Percentiles rank a stretch among this genome's conserved stretches.
These are phyloP conservation scores for Boletellus deceptivus DNA, from an alignment of 1,284 basidiomycete genomes.

Conservation along the genomic window DNA sequence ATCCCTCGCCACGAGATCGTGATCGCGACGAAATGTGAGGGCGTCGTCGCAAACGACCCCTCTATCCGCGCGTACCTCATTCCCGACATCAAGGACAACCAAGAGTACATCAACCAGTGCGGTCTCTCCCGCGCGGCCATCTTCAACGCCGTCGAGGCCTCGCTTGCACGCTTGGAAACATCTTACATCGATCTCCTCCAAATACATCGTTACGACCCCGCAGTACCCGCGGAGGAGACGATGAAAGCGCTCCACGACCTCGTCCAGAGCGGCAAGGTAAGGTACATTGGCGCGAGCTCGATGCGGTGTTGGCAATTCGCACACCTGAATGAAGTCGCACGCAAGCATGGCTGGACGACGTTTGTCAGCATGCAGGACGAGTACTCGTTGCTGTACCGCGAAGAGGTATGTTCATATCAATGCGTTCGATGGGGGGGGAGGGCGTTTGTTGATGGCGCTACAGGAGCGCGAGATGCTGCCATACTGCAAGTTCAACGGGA, in stretches of 20 bases:
- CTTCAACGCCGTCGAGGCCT: constrained; percentile 42
- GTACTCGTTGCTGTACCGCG: constrained; percentile 43
- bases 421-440: background rate
- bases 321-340: constrained; percentile 39
- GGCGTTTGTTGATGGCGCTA: background rate
- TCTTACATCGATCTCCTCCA: constrained; percentile 49
- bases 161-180: constrained; percentile 38
- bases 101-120: constrained; percentile 43
- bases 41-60: background rate
- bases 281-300: constrained; percentile 46
- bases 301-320: constrained; percentile 46
- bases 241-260: constrained; percentile 49
- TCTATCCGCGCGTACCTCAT: background rate
- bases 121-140: constrained; percentile 45
- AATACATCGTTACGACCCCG: constrained; percentile 41
- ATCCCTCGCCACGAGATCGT: constrained; percentile 55
- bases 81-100: constrained; percentile 17
- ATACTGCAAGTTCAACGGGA: constrained; percentile 47
- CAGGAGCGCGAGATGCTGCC: constrained; percentile 49
- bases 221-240: constrained; percentile 39
- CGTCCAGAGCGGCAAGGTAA: constrained; percentile 40
- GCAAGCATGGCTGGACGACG: constrained; percentile 36
- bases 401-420: constrained; percentile 28
- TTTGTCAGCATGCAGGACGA: constrained; percentile 44
- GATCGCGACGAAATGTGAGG: constrained; percentile 29